Conservation (phyloP, 371 early-diverging fungal genomes). For the Rhizopus delemar region DNA sequence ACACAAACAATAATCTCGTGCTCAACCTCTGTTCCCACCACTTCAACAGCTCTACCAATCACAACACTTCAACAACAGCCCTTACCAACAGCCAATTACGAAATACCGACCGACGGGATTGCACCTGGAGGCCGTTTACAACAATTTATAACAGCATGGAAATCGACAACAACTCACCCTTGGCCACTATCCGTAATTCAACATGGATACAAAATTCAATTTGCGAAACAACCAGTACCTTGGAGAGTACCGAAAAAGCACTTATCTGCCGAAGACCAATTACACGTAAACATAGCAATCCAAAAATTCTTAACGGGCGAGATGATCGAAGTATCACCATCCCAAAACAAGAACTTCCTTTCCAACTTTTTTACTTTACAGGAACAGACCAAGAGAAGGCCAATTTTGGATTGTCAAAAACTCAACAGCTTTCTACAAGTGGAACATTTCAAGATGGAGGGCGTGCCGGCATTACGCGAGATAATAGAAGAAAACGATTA, state of each 20-base stretch:
- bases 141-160: not conserved
- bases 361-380: constrained; percentile 15
- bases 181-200: not conserved
- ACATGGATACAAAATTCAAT: not conserved
- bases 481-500: too few relatives aligned
- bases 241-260: not conserved
- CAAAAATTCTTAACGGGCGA: not conserved
- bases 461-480: too few relatives aligned
- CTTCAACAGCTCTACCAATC: not conserved
- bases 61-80: not conserved
- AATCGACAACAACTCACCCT: not conserved
- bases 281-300: not conserved
- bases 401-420: constrained; percentile 6
- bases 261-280: constrained; percentile 1
- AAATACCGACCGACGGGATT: not conserved
- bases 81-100: not conserved
- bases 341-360: not conserved
- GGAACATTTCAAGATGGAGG: too few relatives aligned
- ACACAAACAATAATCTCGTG: not conserved
- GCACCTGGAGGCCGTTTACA: not conserved
- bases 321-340: constrained; percentile 6
- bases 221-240: not conserved
- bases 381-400: constrained; percentile 2
- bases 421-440: too few relatives aligned
- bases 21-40: not conserved